Base-by-base conservation (phyloP, 1,284 basidiomycete genomes). In the Tremellales sp. region DNA sequence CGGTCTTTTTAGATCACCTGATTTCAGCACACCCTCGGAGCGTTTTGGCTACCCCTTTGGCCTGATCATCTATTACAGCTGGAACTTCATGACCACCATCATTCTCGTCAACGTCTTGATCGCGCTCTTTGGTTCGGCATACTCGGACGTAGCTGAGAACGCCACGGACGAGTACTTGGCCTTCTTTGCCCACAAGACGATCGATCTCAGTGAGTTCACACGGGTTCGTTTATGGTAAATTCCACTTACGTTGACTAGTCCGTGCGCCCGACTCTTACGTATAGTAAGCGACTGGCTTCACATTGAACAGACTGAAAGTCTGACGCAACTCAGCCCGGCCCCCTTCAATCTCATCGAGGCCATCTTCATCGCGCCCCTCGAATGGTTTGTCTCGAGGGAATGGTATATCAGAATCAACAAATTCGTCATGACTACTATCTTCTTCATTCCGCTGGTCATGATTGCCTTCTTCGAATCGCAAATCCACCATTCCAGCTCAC, bases 71-170 rank as follows among this genome's bases (percentile, higher is more conserved):
- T 95, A 82, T 71, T 94, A 95, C 68, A 85, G 84, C 48, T 93
- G 91, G 90, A 91, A 86, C 70, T 80, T 90, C 38, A 78, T 84
- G 34, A 86, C 88, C 1, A 83, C 83, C n/a, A 79, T 97, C 48
- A 83, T 97, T 54, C 79, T 97, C 45, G 79, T 95, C 70, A 97
- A 95, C 70, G 84, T 98, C 63, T 79, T 98, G 59, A 91, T 98
- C 58, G 97, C 94, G 10, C 74, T 97, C 60, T 97, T 93, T 66
- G 83, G 89, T 10, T 88, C 88, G 28, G 89, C 90, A 0, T 93
- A 93, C 65, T 81, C 83, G 13, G 87, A 89, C 61, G 87, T 90
- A 16, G 63, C 58, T 39, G 70, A 72, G 41, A 70, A 73, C 43
- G 69, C 70, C 13, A 71, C 65, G 12, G 70, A 73, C 51, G 61